Percentiles rank a stretch among this genome's conserved stretches.
Conservation (phyloP, 371 early-diverging fungal genomes). For the Mortierella sp. region DNA sequence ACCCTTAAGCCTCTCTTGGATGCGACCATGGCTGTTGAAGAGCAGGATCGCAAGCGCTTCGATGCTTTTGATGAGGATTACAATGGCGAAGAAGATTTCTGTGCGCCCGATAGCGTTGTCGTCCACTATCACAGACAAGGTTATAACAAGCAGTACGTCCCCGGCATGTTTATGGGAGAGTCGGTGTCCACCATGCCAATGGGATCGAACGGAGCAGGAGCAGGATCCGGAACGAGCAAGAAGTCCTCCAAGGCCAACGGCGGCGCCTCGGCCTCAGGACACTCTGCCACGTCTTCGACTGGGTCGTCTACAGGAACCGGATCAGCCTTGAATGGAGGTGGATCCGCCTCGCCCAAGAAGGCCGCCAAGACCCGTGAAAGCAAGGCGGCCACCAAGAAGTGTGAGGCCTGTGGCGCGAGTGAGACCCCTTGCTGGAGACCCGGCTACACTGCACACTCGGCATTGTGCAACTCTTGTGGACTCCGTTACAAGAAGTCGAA, state of each 20-base stretch:
- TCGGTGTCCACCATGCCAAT: neutral
- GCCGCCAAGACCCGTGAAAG: constrained; percentile 23
- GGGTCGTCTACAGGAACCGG: neutral
- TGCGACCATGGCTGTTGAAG: constrained; percentile 30
- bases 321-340: neutral
- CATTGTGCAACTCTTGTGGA: constrained; percentile 71
- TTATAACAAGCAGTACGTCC: neutral
- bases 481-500: constrained; percentile 69
- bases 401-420: constrained; percentile 65
- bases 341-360: neutral
- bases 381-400: constrained; percentile 38
- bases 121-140: neutral
- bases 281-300: neutral
- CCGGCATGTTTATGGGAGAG: neutral
- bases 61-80: neutral
- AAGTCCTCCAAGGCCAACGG: constrained; percentile 7
- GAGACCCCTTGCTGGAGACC: constrained; percentile 75
- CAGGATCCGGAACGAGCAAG: neutral
- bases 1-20: constrained; percentile 42
- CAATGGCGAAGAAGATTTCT: neutral
- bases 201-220: neutral
- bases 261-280: neutral
- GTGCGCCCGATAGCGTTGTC: neutral
- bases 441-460: constrained; percentile 64
- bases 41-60: neutral